phyloP scores from a whole-genome alignment of 345 rosid genomes.

The Citrus mangshanensis region DNA sequence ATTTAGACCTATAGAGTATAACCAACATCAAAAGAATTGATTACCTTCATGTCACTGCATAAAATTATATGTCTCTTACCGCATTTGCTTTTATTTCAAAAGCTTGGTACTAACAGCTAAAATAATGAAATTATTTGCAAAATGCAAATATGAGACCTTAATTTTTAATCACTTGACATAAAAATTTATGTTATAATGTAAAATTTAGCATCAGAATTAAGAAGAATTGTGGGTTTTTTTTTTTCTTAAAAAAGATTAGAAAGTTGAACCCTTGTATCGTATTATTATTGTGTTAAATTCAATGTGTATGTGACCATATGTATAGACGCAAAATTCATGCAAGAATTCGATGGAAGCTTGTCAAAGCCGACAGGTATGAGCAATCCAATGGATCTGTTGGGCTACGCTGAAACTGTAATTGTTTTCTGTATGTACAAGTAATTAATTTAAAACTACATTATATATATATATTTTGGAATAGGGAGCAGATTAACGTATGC shows the following conservation, averaged over 20 bases:
- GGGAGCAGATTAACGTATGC: no score
- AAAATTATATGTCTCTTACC: not conserved
- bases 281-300: no score
- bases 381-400: constrained; percentile 31
- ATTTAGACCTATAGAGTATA: no score
- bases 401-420: constrained; percentile 1
- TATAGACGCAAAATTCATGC: not conserved
- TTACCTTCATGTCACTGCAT: not conserved
- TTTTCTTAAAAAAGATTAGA: no score
- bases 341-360: not conserved
- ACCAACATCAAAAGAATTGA: not conserved
- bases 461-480: not conserved
- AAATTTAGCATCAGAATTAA: not conserved
- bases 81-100: not conserved
- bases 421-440: not conserved
- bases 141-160: not conserved
- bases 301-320: not conserved
- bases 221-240: no score
- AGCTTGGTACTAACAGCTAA: not conserved
- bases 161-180: not conserved
- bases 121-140: no score
- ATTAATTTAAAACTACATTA: not conserved
- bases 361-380: constrained; percentile 32
- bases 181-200: no score
- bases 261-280: not conserved